Percentiles rank a stretch among this genome's conserved stretches.
phyloP scores from a whole-genome alignment of 352 stramenopile species.

The Globisporangium megalacanthum region DNA sequence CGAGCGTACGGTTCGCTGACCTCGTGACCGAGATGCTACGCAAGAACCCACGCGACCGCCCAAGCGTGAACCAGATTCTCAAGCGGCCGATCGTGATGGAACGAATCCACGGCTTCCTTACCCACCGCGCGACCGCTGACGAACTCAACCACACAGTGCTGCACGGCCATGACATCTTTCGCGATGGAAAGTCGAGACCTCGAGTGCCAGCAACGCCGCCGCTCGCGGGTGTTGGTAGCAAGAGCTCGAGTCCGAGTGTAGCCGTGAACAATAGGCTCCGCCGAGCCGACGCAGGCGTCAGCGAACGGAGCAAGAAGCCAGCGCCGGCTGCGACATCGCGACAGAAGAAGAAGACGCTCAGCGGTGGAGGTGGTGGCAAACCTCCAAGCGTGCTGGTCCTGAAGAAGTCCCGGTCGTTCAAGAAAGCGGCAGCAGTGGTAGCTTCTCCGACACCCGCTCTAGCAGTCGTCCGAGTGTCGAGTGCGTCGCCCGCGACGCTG shows the following conservation, averaged over 20 bases:
- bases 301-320: slow-evolving; percentile 1
- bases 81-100: slow-evolving; percentile 46
- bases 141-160: slow-evolving; percentile 69
- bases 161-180: slow-evolving; percentile 66
- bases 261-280: slow-evolving; percentile 2
- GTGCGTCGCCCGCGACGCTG: slow-evolving; percentile 8
- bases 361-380: neutral
- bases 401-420: slow-evolving; percentile 14
- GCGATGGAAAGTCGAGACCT: slow-evolving; percentile 16
- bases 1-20: slow-evolving; percentile 22
- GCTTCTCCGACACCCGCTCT: neutral
- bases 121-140: slow-evolving; percentile 37
- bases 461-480: neutral
- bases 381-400: slow-evolving; percentile 4
- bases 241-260: slow-evolving; percentile 1
- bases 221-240: neutral
- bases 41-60: slow-evolving; percentile 52
- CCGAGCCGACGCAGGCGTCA: slow-evolving; percentile 6
- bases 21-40: slow-evolving; percentile 52
- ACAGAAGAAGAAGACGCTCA: slow-evolving; percentile 11
- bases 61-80: slow-evolving; percentile 63
- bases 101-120: slow-evolving; percentile 64
- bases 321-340: neutral
- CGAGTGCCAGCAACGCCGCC: neutral
- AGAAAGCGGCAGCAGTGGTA: slow-evolving; percentile 6